phyloP scores from a whole-genome alignment of 2,329 filamentous ascomycete species.

The Colletotrichum sp. region DNA sequence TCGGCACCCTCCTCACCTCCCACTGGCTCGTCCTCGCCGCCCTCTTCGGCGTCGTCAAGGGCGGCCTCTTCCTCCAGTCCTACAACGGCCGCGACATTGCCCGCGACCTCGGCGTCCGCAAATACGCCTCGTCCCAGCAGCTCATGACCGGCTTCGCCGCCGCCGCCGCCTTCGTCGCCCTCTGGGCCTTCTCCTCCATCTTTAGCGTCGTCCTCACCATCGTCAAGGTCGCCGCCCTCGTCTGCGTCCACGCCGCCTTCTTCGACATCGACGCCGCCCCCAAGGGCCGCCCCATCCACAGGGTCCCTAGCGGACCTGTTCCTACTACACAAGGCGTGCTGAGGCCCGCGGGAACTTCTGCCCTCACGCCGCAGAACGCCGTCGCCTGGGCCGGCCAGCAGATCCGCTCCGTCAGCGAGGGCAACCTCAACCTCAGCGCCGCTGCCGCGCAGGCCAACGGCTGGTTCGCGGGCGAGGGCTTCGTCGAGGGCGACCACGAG shows the following conservation, averaged over 20 bases:
- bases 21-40: constrained; percentile 18
- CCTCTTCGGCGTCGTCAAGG: constrained; percentile 15
- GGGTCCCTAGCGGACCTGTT: not conserved
- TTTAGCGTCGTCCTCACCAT: constrained; percentile 13
- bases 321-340: not conserved
- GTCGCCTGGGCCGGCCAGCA: not conserved
- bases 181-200: constrained; percentile 18
- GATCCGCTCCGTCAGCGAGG: constrained; percentile 7
- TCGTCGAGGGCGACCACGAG: not conserved
- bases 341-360: not conserved
- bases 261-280: not conserved
- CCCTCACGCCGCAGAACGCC: not conserved
- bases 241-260: constrained; percentile 13
- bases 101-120: constrained; percentile 16
- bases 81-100: constrained; percentile 19
- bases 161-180: constrained; percentile 1
- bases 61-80: constrained; percentile 14
- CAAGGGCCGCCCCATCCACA: not conserved
- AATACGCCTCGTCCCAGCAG: constrained; percentile 12
- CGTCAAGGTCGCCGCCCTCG: constrained; percentile 10
- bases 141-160: constrained; percentile 12
- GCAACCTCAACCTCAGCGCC: not conserved
- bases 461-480: constrained; percentile 8
- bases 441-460: not conserved
- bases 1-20: constrained; percentile 14